Evolutionary conservation across 2,329 filamentous ascomycete species (phyloP).

Genomic region (Scleromitrula shiraiana): DNA sequence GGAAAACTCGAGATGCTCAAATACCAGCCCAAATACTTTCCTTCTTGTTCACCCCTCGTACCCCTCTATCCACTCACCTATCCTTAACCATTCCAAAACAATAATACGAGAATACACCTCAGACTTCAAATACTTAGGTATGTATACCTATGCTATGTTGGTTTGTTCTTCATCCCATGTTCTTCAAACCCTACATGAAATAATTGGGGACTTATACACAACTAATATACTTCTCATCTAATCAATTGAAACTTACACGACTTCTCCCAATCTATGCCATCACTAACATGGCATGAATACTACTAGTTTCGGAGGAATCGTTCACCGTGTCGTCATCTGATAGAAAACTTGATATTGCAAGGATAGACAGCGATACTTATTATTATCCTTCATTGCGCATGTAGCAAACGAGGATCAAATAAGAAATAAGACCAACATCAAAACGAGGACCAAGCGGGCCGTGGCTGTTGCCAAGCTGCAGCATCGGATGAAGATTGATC

Average conservation of each 20-base stretch:
- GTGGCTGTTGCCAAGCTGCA: slow-evolving; percentile 9
- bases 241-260: neutral
- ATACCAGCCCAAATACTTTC: too few relatives aligned
- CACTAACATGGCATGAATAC: too few relatives aligned
- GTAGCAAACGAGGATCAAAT: slow-evolving; percentile 4
- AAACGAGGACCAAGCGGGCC: slow-evolving; percentile 9
- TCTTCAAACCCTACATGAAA: neutral
- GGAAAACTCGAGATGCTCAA: too few relatives aligned
- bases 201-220: neutral
- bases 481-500: slow-evolving; percentile 10
- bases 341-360: neutral
- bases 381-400: slow-evolving; percentile 3
- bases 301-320: neutral
- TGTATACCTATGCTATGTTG: too few relatives aligned
- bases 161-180: neutral
- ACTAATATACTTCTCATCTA: neutral
- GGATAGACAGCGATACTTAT: neutral
- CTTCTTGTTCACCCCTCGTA: neutral
- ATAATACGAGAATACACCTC: too few relatives aligned
- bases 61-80: slow-evolving; percentile 1
- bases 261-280: neutral
- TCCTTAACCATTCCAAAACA: too few relatives aligned
- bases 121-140: too few relatives aligned
- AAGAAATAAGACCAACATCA: too few relatives aligned
- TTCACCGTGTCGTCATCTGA: neutral